Evolutionary conservation across 1,284 basidiomycete species (phyloP).

Genomic region (Irpex sp.): DNA sequence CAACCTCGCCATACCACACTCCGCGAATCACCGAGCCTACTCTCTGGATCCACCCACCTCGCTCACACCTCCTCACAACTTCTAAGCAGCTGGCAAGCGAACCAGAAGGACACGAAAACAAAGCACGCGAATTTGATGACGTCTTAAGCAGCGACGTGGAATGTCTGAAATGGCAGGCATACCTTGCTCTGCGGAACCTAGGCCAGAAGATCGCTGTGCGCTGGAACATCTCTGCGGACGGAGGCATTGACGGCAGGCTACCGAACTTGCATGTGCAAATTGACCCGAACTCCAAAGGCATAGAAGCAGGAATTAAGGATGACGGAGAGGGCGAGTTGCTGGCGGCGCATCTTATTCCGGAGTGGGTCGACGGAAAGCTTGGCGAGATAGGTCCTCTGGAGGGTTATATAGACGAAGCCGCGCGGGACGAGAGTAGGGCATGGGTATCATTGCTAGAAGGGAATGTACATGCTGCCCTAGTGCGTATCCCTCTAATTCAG

Average conservation of each 20-base stretch:
- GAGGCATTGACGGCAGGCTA: conserved; percentile 60
- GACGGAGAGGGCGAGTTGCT: conserved; percentile 48
- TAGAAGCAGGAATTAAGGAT: conserved; percentile 21
- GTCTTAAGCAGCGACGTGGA: conserved; percentile 72
- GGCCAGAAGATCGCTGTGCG: conserved; percentile 41
- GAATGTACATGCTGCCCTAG: conserved; percentile 69
- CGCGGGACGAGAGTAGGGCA: conserved; percentile 70
- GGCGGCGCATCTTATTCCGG: conserved; percentile 61
- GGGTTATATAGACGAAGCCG: conserved; percentile 56
- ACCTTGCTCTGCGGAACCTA: conserved; percentile 59
- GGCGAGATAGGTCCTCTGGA: conserved; percentile 48
- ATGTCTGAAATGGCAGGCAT: conserved; percentile 83
- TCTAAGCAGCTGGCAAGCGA: background rate
- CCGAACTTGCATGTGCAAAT: conserved; percentile 57
- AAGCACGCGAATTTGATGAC: conserved; percentile 17
- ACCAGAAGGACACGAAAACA: background rate
- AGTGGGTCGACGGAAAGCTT: conserved; percentile 60
- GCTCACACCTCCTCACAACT: conserved; percentile 4
- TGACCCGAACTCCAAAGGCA: conserved; percentile 1
- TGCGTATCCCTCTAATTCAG: conserved; percentile 21
- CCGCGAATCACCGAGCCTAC: conserved; percentile 41
- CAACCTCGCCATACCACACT: conserved; percentile 50
- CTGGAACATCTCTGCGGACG: conserved; percentile 64
- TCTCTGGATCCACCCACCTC: conserved; percentile 63
- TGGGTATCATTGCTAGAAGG: conserved; percentile 77